Conservation (phyloP, 164 flowering plant species). For the grape (Vitis vinifera) region ASM3070453v1 NC_081805.1:7051501-7052000, state of each 20-base stretch:
- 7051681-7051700: constrained; percentile 23
- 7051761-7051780: constrained; percentile 13
- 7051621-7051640: constrained; percentile 23
- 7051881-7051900: constrained; percentile 66
- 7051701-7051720: constrained; percentile 30
- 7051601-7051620: constrained; percentile 11
- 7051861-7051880: constrained; percentile 55
- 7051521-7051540: constrained; percentile 70
- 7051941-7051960: constrained; percentile 68
- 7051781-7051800: constrained; percentile 5
- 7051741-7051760: constrained; percentile 4
- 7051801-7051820: constrained; percentile 28
- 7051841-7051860: constrained; percentile 39
- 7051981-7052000: constrained; percentile 56
- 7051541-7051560: constrained; percentile 50
- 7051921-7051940: constrained; percentile 75
- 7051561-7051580: constrained; percentile 51
- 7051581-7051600: constrained; percentile 23
- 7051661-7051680: constrained; percentile 21
- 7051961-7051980: constrained; percentile 50
- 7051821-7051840: constrained; percentile 55
- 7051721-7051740: constrained; percentile 17
- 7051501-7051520: constrained; percentile 65
- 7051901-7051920: constrained; percentile 58
- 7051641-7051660: constrained; percentile 20